phyloP scores from a whole-genome alignment of 2,329 filamentous ascomycete genomes.

The Colletotrichum echinochloae region DNA sequence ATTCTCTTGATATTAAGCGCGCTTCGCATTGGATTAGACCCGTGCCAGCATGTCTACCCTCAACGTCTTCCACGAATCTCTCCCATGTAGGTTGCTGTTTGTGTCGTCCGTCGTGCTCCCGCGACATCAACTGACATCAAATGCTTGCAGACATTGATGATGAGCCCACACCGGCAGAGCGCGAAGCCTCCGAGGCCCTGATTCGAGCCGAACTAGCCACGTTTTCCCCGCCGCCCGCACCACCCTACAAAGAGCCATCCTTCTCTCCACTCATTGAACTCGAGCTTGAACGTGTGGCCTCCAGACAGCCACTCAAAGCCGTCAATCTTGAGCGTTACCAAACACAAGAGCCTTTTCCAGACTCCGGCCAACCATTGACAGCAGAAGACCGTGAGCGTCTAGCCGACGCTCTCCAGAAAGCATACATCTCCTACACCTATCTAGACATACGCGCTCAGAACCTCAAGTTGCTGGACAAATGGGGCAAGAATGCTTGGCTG shows the following conservation, averaged over 20 bases:
- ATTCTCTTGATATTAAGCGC: too few species aligned
- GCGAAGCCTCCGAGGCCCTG: conserved; percentile 75
- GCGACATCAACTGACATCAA: conserved; percentile 37
- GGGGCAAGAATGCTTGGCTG: conserved; percentile 93
- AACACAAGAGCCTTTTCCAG: conserved; percentile 65
- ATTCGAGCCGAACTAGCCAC: conserved; percentile 74
- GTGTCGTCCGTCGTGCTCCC: conserved; percentile 17
- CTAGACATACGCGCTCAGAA: conserved; percentile 63
- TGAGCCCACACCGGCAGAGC: conserved; percentile 72
- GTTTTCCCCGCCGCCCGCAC: conserved; percentile 60
- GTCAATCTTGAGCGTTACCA: conserved; percentile 89
- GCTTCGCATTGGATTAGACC: neutral
- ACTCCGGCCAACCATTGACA: conserved; percentile 38
- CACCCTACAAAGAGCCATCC: conserved; percentile 62
- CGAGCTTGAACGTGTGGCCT: conserved; percentile 76
- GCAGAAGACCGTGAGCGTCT: conserved; percentile 68
- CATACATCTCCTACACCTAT: conserved; percentile 65
- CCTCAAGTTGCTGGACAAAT: conserved; percentile 80
- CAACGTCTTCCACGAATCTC: conserved; percentile 75
- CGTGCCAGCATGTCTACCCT: conserved; percentile 46
- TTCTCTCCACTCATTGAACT: conserved; percentile 75
- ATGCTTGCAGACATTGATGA: conserved; percentile 79
- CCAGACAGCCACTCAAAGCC: conserved; percentile 65
- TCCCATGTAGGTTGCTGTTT: conserved; percentile 74
- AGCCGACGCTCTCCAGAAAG: conserved; percentile 69